These are phyloP conservation scores for Peronospora farinosa DNA, from an alignment of 352 stramenopile genomes.

Conservation along the genomic window DNA sequence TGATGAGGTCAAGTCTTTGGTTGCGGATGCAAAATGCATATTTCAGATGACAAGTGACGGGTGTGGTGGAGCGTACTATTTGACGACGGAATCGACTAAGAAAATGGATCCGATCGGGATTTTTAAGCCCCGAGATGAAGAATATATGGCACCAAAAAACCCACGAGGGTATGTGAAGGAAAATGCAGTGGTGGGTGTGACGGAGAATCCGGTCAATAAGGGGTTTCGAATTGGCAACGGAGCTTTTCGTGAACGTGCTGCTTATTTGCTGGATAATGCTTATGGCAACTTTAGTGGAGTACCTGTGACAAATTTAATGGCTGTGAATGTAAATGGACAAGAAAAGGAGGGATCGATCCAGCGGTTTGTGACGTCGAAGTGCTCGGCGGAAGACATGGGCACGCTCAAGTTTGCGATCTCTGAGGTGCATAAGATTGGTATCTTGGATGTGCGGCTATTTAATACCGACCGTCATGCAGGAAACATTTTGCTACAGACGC, in stretches of 20 bases:
- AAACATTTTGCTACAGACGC: conserved; percentile 72
- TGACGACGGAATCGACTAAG: conserved; percentile 22
- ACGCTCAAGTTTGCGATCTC: conserved; percentile 79
- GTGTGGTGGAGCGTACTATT: conserved; percentile 69
- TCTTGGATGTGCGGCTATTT: conserved; percentile 84
- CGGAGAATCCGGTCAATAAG: conserved; percentile 77
- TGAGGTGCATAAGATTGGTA: conserved; percentile 87
- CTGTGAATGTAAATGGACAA: conserved; percentile 49
- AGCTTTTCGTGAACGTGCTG: conserved; percentile 74
- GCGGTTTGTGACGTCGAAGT: conserved; percentile 71
- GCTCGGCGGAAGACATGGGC: conserved; percentile 84
- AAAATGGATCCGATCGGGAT: conserved; percentile 55
- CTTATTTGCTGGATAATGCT: conserved; percentile 71
- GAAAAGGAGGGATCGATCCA: conserved; percentile 85
- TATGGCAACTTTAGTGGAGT: conserved; percentile 83
- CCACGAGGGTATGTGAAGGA: conserved; percentile 91
- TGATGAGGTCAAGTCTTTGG: conserved; percentile 33
- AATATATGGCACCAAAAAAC: conserved; percentile 98
- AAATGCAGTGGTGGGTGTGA: conserved; percentile 67
- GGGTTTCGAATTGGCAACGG: conserved; percentile 84
- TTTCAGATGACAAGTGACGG: conserved; percentile 73
- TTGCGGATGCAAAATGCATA: conserved; percentile 25
- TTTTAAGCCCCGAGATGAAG: conserved; percentile 98
- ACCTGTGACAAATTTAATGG: conserved; percentile 73
- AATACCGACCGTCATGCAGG: conserved; percentile 85